A percentile compares a stretch with the other conserved stretches of the same genome.
Conservation (phyloP, 164 flowering plant genomes). For the Dillenia suffruticosa region DNA sequence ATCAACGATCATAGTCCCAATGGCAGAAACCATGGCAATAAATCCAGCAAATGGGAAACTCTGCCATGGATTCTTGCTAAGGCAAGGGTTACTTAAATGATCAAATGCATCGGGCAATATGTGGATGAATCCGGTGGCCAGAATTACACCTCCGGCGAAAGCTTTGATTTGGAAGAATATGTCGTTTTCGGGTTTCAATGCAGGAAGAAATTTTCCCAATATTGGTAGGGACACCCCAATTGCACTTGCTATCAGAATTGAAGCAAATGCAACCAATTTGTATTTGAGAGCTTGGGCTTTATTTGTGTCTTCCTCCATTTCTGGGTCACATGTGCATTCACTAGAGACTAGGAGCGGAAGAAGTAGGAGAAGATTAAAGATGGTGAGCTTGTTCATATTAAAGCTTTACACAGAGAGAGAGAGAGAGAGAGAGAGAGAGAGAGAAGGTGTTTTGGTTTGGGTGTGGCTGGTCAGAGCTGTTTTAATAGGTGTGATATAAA, state of each 20-base stretch:
- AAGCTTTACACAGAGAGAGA: too few species aligned
- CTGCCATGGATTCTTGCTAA: conserved; percentile 23
- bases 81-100: conserved; percentile 24
- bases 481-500: too few species aligned
- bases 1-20: conserved; percentile 18
- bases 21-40: conserved; percentile 6
- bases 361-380: background rate
- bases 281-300: conserved; percentile 17
- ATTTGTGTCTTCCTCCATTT: background rate
- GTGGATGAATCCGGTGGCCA: conserved; percentile 40
- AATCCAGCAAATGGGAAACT: conserved; percentile 15
- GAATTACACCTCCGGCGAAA: conserved; percentile 45
- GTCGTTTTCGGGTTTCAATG: conserved; percentile 23
- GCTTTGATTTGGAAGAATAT: conserved; percentile 36
- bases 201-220: conserved; percentile 18
- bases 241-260: conserved; percentile 27
- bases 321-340: conserved; percentile 26
- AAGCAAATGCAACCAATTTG: conserved; percentile 27
- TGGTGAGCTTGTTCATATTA: background rate
- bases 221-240: conserved; percentile 36
- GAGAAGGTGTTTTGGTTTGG: too few species aligned
- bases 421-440: too few species aligned
- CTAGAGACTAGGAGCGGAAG: conserved; percentile 13
- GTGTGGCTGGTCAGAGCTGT: too few species aligned
- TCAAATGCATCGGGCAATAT: conserved; percentile 41